Conservation (phyloP, 176 grass and related monocot species). For the Cenchrus fungigraminus region DNA sequence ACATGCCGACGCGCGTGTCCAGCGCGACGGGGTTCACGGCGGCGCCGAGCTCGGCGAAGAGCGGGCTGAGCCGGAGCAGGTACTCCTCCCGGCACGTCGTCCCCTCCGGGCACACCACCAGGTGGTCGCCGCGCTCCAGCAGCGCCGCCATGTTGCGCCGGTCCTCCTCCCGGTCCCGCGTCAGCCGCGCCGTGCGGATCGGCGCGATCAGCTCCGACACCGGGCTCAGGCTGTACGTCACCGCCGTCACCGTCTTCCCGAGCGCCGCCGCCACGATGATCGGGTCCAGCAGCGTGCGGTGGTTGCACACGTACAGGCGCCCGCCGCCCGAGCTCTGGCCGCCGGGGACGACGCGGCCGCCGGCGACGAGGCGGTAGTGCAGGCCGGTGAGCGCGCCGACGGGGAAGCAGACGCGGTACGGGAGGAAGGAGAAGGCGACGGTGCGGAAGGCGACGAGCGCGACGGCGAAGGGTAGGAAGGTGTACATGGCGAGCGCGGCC, state of each 20-base stretch:
- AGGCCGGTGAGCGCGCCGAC: conserved; percentile 54
- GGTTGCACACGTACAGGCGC: conserved; percentile 69
- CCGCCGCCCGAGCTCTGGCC: neutral
- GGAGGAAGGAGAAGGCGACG: conserved; percentile 51
- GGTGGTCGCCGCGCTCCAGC: conserved; percentile 50
- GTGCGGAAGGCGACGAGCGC: conserved; percentile 43
- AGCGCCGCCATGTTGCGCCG: conserved; percentile 51
- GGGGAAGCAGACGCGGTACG: conserved; percentile 53
- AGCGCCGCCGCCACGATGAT: conserved; percentile 55
- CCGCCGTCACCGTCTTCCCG: conserved; percentile 51
- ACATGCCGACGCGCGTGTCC: conserved; percentile 55
- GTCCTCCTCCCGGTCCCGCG: conserved; percentile 66
- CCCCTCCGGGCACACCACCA: conserved; percentile 85
- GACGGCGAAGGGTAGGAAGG: conserved; percentile 68
- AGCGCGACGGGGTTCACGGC: conserved; percentile 62
- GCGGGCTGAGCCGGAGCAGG: conserved; percentile 73
- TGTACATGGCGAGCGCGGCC: conserved; percentile 69
- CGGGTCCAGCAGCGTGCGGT: conserved; percentile 76
- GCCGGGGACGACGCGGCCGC: neutral
- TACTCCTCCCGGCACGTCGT: conserved; percentile 78
- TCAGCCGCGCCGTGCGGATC: conserved; percentile 61
- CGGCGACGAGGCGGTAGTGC: conserved; percentile 41
- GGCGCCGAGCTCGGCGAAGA: conserved; percentile 56
- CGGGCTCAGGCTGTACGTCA: conserved; percentile 80
- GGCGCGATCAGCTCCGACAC: conserved; percentile 70